Percentiles rank a stretch among this genome's conserved stretches.
These are phyloP conservation scores for Exophiala sp. DNA, from an alignment of 2,329 filamentous ascomycete genomes.

Conservation along the genomic window DNA sequence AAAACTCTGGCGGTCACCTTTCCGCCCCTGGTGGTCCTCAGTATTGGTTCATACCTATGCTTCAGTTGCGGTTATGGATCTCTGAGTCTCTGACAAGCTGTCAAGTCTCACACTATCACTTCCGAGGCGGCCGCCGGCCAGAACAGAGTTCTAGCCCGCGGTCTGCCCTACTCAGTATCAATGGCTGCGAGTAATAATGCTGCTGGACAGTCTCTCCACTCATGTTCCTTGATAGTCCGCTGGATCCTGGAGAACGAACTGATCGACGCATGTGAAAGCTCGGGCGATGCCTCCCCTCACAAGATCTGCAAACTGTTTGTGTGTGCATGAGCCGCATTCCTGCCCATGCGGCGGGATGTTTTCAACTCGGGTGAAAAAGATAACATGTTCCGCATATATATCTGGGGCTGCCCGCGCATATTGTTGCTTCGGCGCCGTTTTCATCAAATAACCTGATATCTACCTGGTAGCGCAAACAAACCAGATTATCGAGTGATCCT, in stretches of 20 bases:
- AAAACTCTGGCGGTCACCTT: too few relatives aligned
- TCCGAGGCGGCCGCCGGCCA: neutral
- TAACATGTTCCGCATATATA: too few relatives aligned
- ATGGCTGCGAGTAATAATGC: neutral
- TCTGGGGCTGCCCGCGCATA: too few relatives aligned
- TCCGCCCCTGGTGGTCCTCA: too few relatives aligned
- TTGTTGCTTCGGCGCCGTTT: too few relatives aligned
- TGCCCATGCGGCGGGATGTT: neutral
- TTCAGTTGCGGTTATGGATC: too few relatives aligned
- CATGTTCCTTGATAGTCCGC: neutral
- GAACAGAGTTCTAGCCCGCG: neutral
- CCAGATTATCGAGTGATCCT: neutral
- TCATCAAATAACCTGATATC: too few relatives aligned
- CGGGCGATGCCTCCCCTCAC: neutral
- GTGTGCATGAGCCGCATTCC: neutral
- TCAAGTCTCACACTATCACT: too few relatives aligned
- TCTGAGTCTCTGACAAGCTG: too few relatives aligned
- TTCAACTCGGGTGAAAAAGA: too few relatives aligned
- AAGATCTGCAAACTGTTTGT: neutral
- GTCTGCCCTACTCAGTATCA: neutral
- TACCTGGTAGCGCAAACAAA: neutral
- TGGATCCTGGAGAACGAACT: neutral
- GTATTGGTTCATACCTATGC: too few relatives aligned
- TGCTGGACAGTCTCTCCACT: neutral
- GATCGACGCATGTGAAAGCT: constrained; percentile 1